Evolutionary conservation across 768 basidiomycete genomes (phyloP), one percentile per base, ranked within the genome.

Genomic region (Kockovaella imperatae): DNA sequence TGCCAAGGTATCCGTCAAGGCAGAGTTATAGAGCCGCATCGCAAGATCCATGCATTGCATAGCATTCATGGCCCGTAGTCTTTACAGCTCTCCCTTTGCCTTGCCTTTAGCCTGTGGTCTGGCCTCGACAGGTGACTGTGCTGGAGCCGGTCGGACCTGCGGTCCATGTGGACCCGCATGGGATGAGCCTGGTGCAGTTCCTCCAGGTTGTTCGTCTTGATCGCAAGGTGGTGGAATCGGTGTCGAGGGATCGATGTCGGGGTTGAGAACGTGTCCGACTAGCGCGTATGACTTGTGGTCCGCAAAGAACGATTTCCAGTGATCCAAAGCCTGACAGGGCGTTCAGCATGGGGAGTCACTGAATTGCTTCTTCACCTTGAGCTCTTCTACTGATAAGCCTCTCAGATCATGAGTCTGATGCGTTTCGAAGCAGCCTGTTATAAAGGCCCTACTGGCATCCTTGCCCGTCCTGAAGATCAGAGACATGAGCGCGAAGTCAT

Each of bases 331-430:
- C 87, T 93, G 56, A 17, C n/a, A 30, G 31, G 41, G 18, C 14
- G 25, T 14, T 49, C 29, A 42, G 42, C 17, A 28, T 21, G 35
- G 28, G 29, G 32, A 41, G 35, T 4, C 38, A 10, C n/a, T 5
- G 8, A 30, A 10, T 15, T 21, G 74, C 80, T 60, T 68, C n/a
- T n/a, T n/a, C n/a, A 86, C 91, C 66, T 75, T 70, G 53, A 84
- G 68, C 72, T 96, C 87, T 50, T 74, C 70, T 43, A 83, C 80
- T 29, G 75, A 77, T 57, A 97, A 71, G 14, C 84, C 93, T 53
- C 91, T 82, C 52, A 84, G 75, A 73, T 97, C 91, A 73, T 95
- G 84, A 31, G 90, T 96, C 36, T 81, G 79, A 72, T 97, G 91
- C 3, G 80, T 80, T 59, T 81, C 77, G 75, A 96, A 95, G 69